Evolutionary conservation across 179 eudicot genomes (phyloP).

Genomic region (Beta corolliflora): DNA sequence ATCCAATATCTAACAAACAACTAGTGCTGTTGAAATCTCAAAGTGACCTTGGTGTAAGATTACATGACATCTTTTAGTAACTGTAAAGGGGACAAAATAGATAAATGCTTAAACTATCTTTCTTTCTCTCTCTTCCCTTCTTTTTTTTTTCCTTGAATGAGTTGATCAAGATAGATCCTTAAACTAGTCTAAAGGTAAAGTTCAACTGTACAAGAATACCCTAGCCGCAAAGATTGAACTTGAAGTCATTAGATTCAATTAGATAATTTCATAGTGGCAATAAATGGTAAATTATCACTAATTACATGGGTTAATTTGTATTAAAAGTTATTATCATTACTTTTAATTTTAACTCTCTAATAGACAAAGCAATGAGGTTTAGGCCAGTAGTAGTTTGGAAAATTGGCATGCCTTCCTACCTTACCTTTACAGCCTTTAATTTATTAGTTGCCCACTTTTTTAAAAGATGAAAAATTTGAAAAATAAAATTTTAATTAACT

Average conservation of each 20-base stretch:
- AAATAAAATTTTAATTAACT: constrained; percentile 17
- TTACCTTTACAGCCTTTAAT: constrained; percentile 61
- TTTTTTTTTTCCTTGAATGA: background rate
- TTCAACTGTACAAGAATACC: constrained; percentile 17
- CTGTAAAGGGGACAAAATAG: constrained; percentile 5
- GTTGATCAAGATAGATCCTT: constrained; percentile 15
- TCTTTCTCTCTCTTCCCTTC: background rate
- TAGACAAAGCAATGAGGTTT: constrained; percentile 45
- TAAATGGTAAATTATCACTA: constrained; percentile 11
- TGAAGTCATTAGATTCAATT: constrained; percentile 13
- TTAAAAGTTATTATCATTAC: background rate
- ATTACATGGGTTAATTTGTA: background rate
- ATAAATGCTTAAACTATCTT: background rate
- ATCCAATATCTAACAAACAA: constrained; percentile 4
- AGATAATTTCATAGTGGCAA: constrained; percentile 24
- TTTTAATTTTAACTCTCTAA: constrained; percentile 22
- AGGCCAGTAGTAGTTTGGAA: constrained; percentile 38
- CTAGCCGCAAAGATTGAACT: constrained; percentile 32
- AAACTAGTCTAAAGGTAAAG: constrained; percentile 14
- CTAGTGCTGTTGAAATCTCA: constrained; percentile 12
- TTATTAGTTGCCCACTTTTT: constrained; percentile 37
- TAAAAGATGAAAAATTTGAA: constrained; percentile 24
- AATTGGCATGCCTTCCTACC: constrained; percentile 45
- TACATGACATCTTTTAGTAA: constrained; percentile 18
- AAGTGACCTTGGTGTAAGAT: constrained; percentile 20